Percentiles rank a stretch among this genome's conserved stretches.
These are phyloP conservation scores for Pythium utonaiense DNA, from an alignment of 352 stramenopile species.

Conservation along the genomic window DNA sequence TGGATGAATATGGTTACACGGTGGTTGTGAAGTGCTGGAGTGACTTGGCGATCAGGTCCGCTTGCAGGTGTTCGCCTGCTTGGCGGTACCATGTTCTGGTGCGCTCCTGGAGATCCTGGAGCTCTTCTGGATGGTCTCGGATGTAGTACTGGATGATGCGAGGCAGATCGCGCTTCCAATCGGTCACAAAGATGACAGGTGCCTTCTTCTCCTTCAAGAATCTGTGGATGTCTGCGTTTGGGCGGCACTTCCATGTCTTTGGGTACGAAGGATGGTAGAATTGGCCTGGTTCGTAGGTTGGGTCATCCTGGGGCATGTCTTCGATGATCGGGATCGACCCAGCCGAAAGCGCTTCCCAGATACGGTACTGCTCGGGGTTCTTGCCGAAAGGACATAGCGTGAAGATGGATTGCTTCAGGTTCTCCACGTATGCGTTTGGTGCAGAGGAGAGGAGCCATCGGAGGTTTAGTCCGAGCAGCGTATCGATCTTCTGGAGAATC, in stretches of 20 bases:
- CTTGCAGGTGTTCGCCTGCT: constrained; percentile 43
- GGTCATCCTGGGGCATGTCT: constrained; percentile 29
- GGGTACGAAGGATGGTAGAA: constrained; percentile 51
- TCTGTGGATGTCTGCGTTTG: constrained; percentile 42
- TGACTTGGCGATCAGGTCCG: constrained; percentile 17
- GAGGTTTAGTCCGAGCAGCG: constrained; percentile 34
- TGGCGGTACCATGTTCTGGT: constrained; percentile 36
- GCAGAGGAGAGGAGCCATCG: constrained; percentile 49
- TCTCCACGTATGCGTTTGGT: constrained; percentile 46
- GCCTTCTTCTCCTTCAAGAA: constrained; percentile 47
- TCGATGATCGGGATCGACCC: constrained; percentile 66
- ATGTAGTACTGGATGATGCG: constrained; percentile 37
- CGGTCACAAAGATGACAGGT: constrained; percentile 51
- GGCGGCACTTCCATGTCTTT: constrained; percentile 48
- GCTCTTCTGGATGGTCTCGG: constrained; percentile 25
- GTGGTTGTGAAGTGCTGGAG: constrained; percentile 2
- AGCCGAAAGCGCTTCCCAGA: constrained; percentile 60
- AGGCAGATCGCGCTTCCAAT: constrained; percentile 55
- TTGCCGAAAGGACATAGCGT: constrained; percentile 60
- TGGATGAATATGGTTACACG: not conserved
- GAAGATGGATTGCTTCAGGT: constrained; percentile 53
- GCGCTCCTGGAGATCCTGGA: constrained; percentile 32
- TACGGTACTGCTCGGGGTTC: constrained; percentile 67
- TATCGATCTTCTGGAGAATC: constrained; percentile 46
- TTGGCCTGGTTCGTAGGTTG: not conserved